phyloP scores from a whole-genome alignment of 805 yeast genomes.

The Torulaspora franciscae region DNA sequence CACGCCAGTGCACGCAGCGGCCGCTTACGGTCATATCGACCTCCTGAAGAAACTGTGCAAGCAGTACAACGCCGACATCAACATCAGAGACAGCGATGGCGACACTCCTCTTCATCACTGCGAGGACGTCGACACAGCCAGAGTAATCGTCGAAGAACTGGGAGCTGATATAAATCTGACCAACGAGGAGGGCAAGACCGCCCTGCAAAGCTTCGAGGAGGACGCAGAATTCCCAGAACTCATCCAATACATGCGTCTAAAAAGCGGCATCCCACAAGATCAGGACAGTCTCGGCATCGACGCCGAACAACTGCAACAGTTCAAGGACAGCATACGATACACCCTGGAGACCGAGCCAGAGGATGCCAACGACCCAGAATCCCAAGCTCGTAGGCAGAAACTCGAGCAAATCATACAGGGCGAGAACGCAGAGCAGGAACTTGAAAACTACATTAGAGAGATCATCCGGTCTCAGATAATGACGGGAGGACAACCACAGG shows the following conservation, averaged over 20 bases:
- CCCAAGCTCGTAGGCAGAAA: conserved; percentile 53
- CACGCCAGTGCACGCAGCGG: conserved; percentile 97
- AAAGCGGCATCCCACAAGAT: conserved; percentile 30
- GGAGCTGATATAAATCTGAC: conserved; percentile 59
- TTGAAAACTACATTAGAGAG: conserved; percentile 60
- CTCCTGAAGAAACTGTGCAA: conserved; percentile 41
- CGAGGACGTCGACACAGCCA: conserved; percentile 66
- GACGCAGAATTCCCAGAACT: conserved; percentile 84
- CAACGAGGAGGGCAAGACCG: conserved; percentile 71
- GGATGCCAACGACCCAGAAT: conserved; percentile 41
- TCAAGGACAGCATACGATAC: conserved; percentile 48
- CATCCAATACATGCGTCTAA: conserved; percentile 52
- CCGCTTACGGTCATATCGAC: conserved; percentile 79
- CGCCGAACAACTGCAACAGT: conserved; percentile 31
- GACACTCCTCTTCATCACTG: conserved; percentile 93
- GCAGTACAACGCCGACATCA: conserved; percentile 69
- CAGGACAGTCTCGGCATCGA: conserved; percentile 28
- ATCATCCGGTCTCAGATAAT: conserved; percentile 56
- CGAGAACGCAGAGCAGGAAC: conserved; percentile 74
- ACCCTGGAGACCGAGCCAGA: conserved; percentile 46
- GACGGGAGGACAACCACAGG: conserved; percentile 9
- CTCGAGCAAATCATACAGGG: conserved; percentile 70
- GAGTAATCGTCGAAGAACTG: conserved; percentile 57
- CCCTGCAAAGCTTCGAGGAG: conserved; percentile 70
- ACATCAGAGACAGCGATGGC: conserved; percentile 81